Evolutionary conservation across 208 protist genomes (phyloP), one percentile per base, ranked within the genome.

Genomic region (Angomonas ambiguus): DNA sequence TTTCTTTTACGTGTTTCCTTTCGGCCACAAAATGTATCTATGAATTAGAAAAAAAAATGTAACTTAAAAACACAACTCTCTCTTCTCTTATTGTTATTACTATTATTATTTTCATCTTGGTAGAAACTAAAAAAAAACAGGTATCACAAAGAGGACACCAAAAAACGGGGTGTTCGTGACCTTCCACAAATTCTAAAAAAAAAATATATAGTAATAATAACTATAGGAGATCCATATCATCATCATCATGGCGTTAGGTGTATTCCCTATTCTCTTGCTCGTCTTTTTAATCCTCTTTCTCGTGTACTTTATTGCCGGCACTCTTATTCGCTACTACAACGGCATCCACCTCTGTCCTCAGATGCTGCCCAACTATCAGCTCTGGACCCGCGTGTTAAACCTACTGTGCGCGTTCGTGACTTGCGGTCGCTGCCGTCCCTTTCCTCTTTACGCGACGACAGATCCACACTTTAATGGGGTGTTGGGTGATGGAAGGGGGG

Each of bases 331-430:
- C 42, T 91, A 88, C 57, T 72, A 79, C 67, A 75, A 83, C 42
- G 88, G 88, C 27, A 73, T 94, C 16, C 82, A 77, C 30, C 69
- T 65, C 64, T 94, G 72, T 63, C 88, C 88, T 0, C 75, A 88
- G 62, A 74, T 94, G 48, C 75, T 94, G 34, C 88, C 88, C 1
- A 87, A 94, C 63, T 94, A 94, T 49, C 71, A 60, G 5, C 73
- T 86, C n/a, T 91, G 85, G 88, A 85, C 78, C 41, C 25, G 57
- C 25, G 27, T 92, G 0, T 24, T 69, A 1, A 22, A 51, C 20
- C 13, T 68, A 2, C 4, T 86, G n/a, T 28, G 79, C 42, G 61
- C 73, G 10, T 28, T 82, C 27, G 38, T 78, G 28, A 88, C 78
- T 0, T 91, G 85, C 38, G 85, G 87, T 13, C 71, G 69, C 18